Conservation (phyloP, 345 rosid genomes). For the Linum tenue region DNA sequence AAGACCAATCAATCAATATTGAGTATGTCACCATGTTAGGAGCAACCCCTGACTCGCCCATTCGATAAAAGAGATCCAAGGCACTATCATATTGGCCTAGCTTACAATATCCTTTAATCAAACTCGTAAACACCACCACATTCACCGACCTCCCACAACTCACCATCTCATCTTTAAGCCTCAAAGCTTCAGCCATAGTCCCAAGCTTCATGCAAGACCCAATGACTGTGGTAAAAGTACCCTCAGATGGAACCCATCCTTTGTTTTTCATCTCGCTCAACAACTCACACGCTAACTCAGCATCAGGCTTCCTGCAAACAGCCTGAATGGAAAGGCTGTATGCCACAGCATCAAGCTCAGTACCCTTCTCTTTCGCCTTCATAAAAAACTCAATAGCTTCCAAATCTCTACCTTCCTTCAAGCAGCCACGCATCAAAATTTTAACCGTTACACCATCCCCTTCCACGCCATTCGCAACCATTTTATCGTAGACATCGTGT, state of each 20-base stretch:
- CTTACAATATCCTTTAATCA: constrained; percentile 57
- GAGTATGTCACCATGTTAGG: constrained; percentile 56
- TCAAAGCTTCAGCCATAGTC: constrained; percentile 50
- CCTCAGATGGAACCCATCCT: constrained; percentile 38
- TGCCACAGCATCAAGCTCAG: constrained; percentile 36
- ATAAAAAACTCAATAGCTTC: constrained; percentile 39
- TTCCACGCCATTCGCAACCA: constrained; percentile 33
- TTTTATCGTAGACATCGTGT: constrained; percentile 35
- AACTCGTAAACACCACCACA: constrained; percentile 50
- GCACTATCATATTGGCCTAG: constrained; percentile 40
- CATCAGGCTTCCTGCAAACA: constrained; percentile 33
- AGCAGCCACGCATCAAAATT: constrained; percentile 39
- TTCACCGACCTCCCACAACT: constrained; percentile 47
- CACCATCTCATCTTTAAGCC: constrained; percentile 70
- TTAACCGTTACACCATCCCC: constrained; percentile 39
- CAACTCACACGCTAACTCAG: constrained; percentile 31
- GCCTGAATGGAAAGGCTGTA: constrained; percentile 40
- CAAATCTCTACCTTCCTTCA: constrained; percentile 42
- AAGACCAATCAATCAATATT: constrained; percentile 56
- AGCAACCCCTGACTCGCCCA: constrained; percentile 43
- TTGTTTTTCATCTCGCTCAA: constrained; percentile 56
- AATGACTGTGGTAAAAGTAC: constrained; percentile 41
- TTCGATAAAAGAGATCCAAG: constrained; percentile 44
- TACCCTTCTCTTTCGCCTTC: constrained; percentile 38
- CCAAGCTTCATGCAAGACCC: constrained; percentile 52